Evolutionary conservation across 2,329 filamentous ascomycete species (phyloP), one percentile per base, ranked within the genome.

Genomic region (Scleromitrula shiraiana): DNA sequence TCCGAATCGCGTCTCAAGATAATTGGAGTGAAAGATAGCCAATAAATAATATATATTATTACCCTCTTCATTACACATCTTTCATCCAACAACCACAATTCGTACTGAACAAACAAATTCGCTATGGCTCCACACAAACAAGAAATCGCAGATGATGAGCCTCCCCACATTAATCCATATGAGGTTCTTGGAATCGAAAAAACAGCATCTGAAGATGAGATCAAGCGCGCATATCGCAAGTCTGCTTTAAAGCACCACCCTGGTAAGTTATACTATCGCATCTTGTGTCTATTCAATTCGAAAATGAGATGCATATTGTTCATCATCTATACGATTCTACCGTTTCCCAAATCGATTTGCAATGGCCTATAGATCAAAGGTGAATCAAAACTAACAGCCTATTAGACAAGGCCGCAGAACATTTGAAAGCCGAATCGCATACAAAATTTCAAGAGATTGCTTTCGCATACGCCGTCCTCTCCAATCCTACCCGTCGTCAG

Each of bases 191-290:
- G 73, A 19, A 66, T 98, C 33, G 75, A 82, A 30, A 78, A 79
- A 52, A 71, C 77, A 44, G 89, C 89, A 12, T 86, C 85, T 0
- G 70, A 80, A 33, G 81, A 88, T 53, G 79, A 95, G 60, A 78
- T 98, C 69, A 96, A 94, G 65, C 81, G 80, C 15, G 88, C 91
- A 15, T 98, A 98, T 71, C 85, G 88, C 63, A 95, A 94, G 65
- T 80, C 85, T 42, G 93, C 93, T 3, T 74, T 98, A 50, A 89
- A 82, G 65, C 78, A 90, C 59, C 93, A 98, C 61, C 87, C 87
- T 59, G 85, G 85, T 91, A 76, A 58, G 68, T 43, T 10, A 23
- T 23, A 14, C 50, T 50, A 35, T 10, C 54, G 23, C 8, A 46
- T 58, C 10, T n/a, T 7, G 30, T 14, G 3, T 7, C n/a, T 8